Conservation (phyloP, 2,329 filamentous ascomycete species). For the Zymoseptoria brevis region DNA sequence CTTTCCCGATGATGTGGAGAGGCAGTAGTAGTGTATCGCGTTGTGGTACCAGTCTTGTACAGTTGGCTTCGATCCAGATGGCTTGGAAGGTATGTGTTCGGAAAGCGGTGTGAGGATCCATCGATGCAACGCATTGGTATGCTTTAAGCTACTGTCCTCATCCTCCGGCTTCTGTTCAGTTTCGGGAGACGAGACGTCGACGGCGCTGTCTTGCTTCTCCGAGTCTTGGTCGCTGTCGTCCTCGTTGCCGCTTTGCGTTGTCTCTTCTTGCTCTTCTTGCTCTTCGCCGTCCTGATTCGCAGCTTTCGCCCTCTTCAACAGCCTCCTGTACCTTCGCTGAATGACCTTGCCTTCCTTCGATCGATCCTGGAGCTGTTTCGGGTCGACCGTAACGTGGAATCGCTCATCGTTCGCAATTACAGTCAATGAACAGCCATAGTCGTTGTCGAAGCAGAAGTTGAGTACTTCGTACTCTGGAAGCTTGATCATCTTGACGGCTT, state of each 20-base stretch:
- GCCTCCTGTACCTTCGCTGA: slow-evolving; percentile 17
- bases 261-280: slow-evolving; percentile 2
- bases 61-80: slow-evolving; percentile 7
- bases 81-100: slow-evolving; percentile 1
- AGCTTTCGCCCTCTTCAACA: slow-evolving; percentile 19
- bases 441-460: slow-evolving; percentile 28
- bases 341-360: slow-evolving; percentile 15
- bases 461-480: slow-evolving; percentile 23
- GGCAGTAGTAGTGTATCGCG: slow-evolving; percentile 24
- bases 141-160: slow-evolving; percentile 11
- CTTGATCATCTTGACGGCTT: slow-evolving; percentile 12
- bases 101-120: slow-evolving; percentile 27
- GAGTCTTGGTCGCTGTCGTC: slow-evolving; percentile 9
- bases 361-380: slow-evolving; percentile 15
- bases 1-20: slow-evolving; percentile 19
- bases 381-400: slow-evolving; percentile 29
- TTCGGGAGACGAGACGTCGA: slow-evolving; percentile 16
- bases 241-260: slow-evolving; percentile 2
- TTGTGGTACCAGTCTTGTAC: slow-evolving; percentile 28
- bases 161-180: slow-evolving; percentile 6
- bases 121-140: slow-evolving; percentile 19
- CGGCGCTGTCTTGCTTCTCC: slow-evolving; percentile 22
- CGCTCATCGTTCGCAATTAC: slow-evolving; percentile 24
- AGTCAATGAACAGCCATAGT: slow-evolving; percentile 27
- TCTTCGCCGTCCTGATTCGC: slow-evolving; percentile 8